phyloP scores from a whole-genome alignment of 1,284 basidiomycete genomes.

The Trichosporon ovoides region DNA sequence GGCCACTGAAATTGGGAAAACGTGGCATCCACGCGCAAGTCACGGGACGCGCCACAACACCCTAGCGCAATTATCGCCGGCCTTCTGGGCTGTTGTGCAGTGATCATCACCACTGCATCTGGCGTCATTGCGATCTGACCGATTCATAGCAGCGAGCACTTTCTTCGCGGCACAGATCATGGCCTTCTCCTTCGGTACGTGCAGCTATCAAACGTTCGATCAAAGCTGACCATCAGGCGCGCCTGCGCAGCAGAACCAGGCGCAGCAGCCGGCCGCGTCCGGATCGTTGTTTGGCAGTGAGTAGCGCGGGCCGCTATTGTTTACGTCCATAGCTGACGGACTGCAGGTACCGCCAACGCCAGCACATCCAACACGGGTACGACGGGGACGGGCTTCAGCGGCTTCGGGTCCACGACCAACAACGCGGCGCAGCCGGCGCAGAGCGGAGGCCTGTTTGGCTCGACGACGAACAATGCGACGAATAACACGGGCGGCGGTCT shows the following conservation, averaged over 20 bases:
- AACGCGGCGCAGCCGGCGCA: constrained; percentile 11
- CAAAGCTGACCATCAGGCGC: constrained; percentile 10
- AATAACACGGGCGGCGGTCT: neutral
- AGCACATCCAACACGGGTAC: constrained; percentile 4
- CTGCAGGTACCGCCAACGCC: constrained; percentile 12
- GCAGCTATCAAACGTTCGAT: neutral
- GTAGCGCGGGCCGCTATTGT: neutral
- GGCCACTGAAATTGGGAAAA: neutral
- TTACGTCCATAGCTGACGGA: constrained; percentile 9
- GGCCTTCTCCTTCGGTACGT: constrained; percentile 29
- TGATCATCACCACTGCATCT: neutral
- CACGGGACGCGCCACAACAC: constrained; percentile 1
- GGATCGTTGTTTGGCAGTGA: constrained; percentile 21
- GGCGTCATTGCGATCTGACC: constrained; percentile 2
- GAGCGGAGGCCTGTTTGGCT: constrained; percentile 15
- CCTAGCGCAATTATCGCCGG: neutral
- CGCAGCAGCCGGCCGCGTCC: constrained; percentile 6
- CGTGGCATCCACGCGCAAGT: constrained; percentile 10
- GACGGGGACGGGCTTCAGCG: constrained; percentile 8
- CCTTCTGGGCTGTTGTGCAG: neutral
- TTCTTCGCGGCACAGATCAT: constrained; percentile 10
- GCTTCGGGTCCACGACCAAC: constrained; percentile 9
- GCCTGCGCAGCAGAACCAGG: constrained; percentile 13
- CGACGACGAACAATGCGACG: neutral
- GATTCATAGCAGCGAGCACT: too few relatives aligned